Conservation (phyloP, 148 eudicot species). For the Camellia lanceoleosa region DNA sequence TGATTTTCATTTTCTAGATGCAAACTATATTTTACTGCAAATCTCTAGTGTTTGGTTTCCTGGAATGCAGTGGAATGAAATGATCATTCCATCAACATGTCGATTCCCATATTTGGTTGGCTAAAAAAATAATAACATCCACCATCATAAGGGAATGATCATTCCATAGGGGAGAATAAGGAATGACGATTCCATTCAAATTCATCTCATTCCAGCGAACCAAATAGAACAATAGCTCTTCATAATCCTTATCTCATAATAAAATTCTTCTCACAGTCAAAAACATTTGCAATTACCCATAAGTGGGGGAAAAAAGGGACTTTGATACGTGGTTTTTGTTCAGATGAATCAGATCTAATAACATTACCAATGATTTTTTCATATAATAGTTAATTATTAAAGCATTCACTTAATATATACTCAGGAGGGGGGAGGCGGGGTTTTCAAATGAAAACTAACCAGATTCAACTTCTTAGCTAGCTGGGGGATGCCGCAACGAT, state of each 20-base stretch:
- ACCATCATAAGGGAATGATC: neutral
- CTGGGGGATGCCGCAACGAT: slow-evolving; percentile 48
- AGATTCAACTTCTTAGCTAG: slow-evolving; percentile 51
- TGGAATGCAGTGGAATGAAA: too few relatives aligned
- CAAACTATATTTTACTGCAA: too few relatives aligned
- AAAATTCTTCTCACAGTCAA: neutral
- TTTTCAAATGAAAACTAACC: slow-evolving; percentile 17
- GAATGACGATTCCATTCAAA: too few relatives aligned
- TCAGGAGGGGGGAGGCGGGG: neutral
- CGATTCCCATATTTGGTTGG: neutral
- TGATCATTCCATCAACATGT: too few relatives aligned
- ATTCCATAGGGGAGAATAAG: too few relatives aligned
- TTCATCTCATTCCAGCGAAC: too few relatives aligned
- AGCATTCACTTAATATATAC: neutral
- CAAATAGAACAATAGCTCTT: neutral
- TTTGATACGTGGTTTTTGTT: neutral
- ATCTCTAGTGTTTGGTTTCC: too few relatives aligned
- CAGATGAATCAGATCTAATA: neutral
- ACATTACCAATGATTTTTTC: neutral
- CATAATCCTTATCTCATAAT: neutral
- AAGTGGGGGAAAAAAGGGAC: neutral
- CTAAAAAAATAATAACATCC: too few relatives aligned
- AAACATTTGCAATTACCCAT: neutral
- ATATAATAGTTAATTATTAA: neutral
- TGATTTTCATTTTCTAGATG: neutral